Conservation (phyloP, 768 basidiomycete species). For the Antrodiella citrinella region DNA sequence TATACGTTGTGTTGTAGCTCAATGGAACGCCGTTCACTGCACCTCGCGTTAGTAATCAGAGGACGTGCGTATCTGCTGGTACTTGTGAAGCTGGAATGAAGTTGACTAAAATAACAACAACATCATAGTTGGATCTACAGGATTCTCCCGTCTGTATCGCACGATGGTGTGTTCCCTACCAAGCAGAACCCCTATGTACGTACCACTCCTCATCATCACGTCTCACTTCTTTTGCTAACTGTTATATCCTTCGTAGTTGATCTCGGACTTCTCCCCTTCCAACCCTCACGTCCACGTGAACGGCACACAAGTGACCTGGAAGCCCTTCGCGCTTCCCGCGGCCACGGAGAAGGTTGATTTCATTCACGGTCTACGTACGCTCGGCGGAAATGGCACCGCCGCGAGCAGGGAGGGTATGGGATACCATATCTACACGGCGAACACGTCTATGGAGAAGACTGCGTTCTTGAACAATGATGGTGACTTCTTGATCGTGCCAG, state of each 20-base stretch:
- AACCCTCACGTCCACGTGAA: constrained; percentile 52
- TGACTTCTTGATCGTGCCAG: constrained; percentile 56
- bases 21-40: constrained; percentile 51
- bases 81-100: no score
- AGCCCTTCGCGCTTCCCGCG: constrained; percentile 43
- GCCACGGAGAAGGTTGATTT: constrained; percentile 36
- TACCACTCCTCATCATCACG: neutral
- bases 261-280: constrained; percentile 46
- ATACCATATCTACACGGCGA: constrained; percentile 50
- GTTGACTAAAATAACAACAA: neutral
- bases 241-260: constrained; percentile 28
- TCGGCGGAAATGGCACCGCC: constrained; percentile 54
- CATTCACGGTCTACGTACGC: constrained; percentile 47
- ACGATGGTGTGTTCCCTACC: constrained; percentile 45
- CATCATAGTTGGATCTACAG: constrained; percentile 47
- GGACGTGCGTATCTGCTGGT: constrained; percentile 28
- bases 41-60: constrained; percentile 41
- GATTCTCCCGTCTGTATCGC: constrained; percentile 54
- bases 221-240: neutral
- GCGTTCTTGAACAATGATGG: constrained; percentile 55
- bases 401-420: constrained; percentile 49
- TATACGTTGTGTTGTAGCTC: constrained; percentile 18
- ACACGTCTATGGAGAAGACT: constrained; percentile 46
- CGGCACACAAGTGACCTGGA: constrained; percentile 55
- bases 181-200: constrained; percentile 46